Evolutionary conservation across 2,329 filamentous ascomycete genomes (phyloP).

Genomic region (Leptographium procerum): DNA sequence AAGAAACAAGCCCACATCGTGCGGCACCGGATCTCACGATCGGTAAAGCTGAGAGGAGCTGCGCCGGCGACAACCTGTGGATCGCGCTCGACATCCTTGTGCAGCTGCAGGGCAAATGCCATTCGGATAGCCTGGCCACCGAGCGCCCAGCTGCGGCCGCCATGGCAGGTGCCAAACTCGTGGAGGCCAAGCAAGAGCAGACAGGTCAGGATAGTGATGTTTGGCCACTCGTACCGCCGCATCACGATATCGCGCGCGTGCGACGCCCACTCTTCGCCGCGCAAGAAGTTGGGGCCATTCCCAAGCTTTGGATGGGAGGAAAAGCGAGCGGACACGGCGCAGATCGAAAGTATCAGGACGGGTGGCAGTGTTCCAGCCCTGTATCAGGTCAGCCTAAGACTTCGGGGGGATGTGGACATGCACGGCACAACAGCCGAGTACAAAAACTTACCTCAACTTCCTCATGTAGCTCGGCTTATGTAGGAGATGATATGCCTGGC

Average conservation of each 20-base stretch:
- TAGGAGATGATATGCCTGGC: constrained; percentile 85
- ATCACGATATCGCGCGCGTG: constrained; percentile 80
- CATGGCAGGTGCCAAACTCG: constrained; percentile 94
- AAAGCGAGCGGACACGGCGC: constrained; percentile 89
- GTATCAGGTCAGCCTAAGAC: constrained; percentile 9
- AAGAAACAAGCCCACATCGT: constrained; percentile 98
- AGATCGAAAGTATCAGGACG: constrained; percentile 85
- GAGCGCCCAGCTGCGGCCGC: constrained; percentile 89
- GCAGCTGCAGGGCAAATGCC: constrained; percentile 90
- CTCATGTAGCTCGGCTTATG: constrained; percentile 98
- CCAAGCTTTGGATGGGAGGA: constrained; percentile 76
- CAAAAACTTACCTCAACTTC: constrained; percentile 52
- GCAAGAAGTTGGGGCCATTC: constrained; percentile 59
- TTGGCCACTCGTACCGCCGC: constrained; percentile 84
- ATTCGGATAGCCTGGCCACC: constrained; percentile 92
- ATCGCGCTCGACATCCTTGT: constrained; percentile 81
- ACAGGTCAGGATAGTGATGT: constrained; percentile 89
- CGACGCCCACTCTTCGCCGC: constrained; percentile 83
- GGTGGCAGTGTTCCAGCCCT: constrained; percentile 73
- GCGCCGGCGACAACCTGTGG: constrained; percentile 52
- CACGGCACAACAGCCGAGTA: not conserved
- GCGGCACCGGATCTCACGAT: constrained; percentile 81
- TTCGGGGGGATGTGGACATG: not conserved
- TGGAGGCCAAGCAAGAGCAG: constrained; percentile 81
- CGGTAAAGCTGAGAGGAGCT: constrained; percentile 70